phyloP scores from a whole-genome alignment of 164 flowering plant genomes.

The Pachysandra terminalis region DNA sequence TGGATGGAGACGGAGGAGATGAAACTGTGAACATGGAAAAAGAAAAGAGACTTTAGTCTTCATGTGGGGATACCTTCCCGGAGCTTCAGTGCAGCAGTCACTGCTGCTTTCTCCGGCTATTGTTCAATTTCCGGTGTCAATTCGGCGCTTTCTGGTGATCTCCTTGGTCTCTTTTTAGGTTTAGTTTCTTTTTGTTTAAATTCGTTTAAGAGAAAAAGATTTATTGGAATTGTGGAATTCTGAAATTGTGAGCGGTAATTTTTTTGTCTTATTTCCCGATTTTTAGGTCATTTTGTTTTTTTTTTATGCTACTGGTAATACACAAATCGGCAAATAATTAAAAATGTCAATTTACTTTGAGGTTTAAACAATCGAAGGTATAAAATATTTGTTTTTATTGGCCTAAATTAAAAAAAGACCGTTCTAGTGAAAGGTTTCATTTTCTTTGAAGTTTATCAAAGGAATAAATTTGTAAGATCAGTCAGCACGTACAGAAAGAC shows the following conservation, averaged over 20 bases:
- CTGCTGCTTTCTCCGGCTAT: slow-evolving; percentile 56
- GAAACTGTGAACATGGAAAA: slow-evolving; percentile 19
- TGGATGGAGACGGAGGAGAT: slow-evolving; percentile 23
- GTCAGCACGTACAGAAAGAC: too few relatives aligned
- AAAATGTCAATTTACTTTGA: too few relatives aligned
- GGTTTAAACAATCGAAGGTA: too few relatives aligned
- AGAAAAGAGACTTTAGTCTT: slow-evolving; percentile 29
- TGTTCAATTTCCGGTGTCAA: slow-evolving; percentile 35
- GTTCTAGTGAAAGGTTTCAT: too few relatives aligned
- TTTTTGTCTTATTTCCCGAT: not conserved
- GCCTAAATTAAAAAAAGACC: too few relatives aligned
- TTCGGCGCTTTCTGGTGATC: slow-evolving; percentile 60
- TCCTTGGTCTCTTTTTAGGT: not conserved
- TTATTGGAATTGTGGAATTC: not conserved
- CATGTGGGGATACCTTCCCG: slow-evolving; percentile 78
- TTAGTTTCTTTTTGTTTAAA: not conserved
- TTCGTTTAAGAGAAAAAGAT: not conserved
- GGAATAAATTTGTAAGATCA: too few relatives aligned
- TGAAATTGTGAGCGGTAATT: not conserved
- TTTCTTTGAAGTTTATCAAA: too few relatives aligned
- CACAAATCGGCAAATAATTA: too few relatives aligned
- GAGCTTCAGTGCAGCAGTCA: slow-evolving; percentile 63
- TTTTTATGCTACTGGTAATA: too few relatives aligned
- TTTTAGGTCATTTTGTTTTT: not conserved
- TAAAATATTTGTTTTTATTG: too few relatives aligned